Percentiles rank a stretch among this genome's conserved stretches.
These are phyloP conservation scores for Candida hungchunana DNA, from an alignment of 805 yeast genomes.

Conservation along the genomic window DNA sequence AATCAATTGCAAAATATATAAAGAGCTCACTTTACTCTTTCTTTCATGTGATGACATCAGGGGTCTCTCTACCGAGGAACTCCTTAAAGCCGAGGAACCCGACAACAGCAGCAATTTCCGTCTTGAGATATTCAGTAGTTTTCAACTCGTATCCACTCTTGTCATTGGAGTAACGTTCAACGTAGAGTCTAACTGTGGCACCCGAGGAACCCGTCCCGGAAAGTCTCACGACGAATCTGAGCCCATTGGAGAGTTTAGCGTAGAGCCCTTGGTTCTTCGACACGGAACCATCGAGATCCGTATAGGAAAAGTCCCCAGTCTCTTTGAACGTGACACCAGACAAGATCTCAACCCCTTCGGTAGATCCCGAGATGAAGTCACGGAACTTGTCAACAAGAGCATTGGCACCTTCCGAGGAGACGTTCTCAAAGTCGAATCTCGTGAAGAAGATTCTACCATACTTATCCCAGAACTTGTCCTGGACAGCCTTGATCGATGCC, in stretches of 20 bases:
- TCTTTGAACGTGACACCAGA: slow-evolving; percentile 53
- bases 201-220: slow-evolving; percentile 98
- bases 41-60: slow-evolving; percentile 84
- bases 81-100: slow-evolving; percentile 67
- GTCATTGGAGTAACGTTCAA: slow-evolving; percentile 78
- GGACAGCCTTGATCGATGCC: slow-evolving; percentile 75
- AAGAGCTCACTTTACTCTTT: too few species aligned
- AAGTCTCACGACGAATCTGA: slow-evolving; percentile 82
- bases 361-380: slow-evolving; percentile 31
- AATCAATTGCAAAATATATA: too few species aligned
- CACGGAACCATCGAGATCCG: slow-evolving; percentile 91
- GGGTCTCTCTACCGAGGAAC: slow-evolving; percentile 74
- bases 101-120: slow-evolving; percentile 60
- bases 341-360: slow-evolving; percentile 49
- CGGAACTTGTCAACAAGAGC: slow-evolving; percentile 56
- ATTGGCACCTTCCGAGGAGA: slow-evolving; percentile 68
- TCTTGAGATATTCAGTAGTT: slow-evolving; percentile 66
- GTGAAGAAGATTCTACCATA: slow-evolving; percentile 98
- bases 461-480: slow-evolving; percentile 79
- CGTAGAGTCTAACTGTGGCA: slow-evolving; percentile 89
- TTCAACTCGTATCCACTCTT: slow-evolving; percentile 39
- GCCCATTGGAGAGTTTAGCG: slow-evolving; percentile 75
- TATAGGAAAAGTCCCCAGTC: slow-evolving; percentile 86
- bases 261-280: slow-evolving; percentile 85
- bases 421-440: slow-evolving; percentile 89